Evolutionary conservation across 2,329 filamentous ascomycete genomes (phyloP).

Genomic region (Tolypocladium inflatum): DNA sequence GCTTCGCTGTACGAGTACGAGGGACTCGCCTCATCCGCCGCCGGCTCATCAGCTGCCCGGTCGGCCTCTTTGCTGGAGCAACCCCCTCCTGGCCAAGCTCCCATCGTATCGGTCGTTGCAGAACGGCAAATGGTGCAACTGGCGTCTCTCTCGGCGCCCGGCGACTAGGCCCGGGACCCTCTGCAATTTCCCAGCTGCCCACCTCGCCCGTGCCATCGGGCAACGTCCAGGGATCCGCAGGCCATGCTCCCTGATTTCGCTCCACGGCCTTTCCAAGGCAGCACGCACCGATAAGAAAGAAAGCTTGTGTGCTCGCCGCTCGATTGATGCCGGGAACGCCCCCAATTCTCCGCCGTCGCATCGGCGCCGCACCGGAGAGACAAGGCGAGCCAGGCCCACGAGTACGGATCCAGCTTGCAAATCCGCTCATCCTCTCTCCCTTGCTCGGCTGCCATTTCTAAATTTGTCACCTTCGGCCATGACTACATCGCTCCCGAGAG

Average conservation of each 20-base stretch:
- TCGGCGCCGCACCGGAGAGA: neutral
- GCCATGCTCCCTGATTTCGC: neutral
- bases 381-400: neutral
- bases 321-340: neutral
- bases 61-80: neutral
- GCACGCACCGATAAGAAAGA: too few species aligned
- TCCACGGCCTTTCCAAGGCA: neutral
- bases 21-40: neutral
- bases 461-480: neutral
- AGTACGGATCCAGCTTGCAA: neutral
- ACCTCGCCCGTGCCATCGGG: slow-evolving; percentile 3
- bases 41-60: neutral
- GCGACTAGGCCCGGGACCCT: slow-evolving; percentile 1
- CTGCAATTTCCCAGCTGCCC: slow-evolving; percentile 9
- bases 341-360: neutral
- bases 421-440: neutral
- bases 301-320: neutral
- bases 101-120: neutral
- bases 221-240: neutral
- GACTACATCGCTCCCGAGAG: neutral
- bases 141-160: neutral
- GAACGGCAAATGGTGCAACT: neutral
- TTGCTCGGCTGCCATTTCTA: neutral
- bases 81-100: neutral
- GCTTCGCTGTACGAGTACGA: too few species aligned